Evolutionary conservation across 2,329 filamentous ascomycete genomes (phyloP).

Genomic region (Trichoderma endophyticum): DNA sequence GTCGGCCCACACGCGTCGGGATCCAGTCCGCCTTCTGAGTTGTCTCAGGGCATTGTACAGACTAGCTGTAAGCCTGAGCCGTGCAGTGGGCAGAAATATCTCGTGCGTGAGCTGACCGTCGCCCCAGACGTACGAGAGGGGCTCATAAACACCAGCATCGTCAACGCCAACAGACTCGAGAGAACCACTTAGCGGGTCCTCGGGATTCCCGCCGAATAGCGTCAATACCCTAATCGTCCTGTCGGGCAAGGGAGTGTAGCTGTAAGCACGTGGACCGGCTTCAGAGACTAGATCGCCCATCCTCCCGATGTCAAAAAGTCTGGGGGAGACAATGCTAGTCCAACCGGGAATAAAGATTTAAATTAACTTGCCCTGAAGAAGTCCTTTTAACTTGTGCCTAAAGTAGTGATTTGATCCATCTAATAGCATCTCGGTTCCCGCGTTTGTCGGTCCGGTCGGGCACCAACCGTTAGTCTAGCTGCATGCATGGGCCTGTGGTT

Average conservation of each 20-base stretch:
- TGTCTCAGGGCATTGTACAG: neutral
- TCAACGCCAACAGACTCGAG: neutral
- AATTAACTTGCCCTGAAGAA: neutral
- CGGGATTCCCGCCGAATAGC: neutral
- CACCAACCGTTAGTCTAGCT: neutral
- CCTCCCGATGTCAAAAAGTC: neutral
- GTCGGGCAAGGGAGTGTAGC: neutral
- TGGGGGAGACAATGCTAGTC: neutral
- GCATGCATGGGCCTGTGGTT: neutral
- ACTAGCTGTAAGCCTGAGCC: neutral
- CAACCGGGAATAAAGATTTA: neutral
- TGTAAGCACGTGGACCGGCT: neutral
- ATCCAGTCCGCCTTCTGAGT: neutral
- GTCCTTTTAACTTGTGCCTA: neutral
- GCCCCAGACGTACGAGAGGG: neutral
- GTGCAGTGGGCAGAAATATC: neutral
- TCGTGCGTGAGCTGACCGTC: neutral
- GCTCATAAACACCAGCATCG: neutral
- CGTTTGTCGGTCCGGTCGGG: neutral
- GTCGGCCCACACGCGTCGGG: neutral
- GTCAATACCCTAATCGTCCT: neutral
- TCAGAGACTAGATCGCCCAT: neutral
- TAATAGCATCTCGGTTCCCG: neutral
- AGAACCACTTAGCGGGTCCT: neutral
- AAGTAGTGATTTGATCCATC: neutral